Base-by-base conservation (phyloP, 2,329 filamentous ascomycete species). In the Fusarium torulosum region DNA sequence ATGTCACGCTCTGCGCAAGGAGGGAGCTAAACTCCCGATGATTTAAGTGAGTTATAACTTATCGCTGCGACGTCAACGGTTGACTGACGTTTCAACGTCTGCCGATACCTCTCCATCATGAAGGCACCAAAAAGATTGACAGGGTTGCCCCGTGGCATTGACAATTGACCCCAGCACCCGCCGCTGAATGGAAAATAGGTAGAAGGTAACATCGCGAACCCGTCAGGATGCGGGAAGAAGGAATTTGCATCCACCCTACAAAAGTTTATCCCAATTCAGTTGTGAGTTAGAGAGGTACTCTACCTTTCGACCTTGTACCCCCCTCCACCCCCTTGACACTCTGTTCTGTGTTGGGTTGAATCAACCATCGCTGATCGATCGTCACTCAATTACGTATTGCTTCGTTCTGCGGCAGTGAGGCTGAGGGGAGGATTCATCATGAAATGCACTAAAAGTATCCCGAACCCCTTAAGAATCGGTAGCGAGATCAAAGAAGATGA, bases 161-260 rank as follows among this genome's bases (percentile, higher is more conserved):
- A 58, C 43, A 29, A 51, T 35, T 46, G 60, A 58, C 43, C 49
- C 40, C 33, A 50, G 57, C n/a, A 38, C 29, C 42, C 49, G 33
- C 64, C 47, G 64, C 43, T 46, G 64, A 66, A 66, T 57, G 40
- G 46, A 54, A 67, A 46, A 43, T 53, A 56, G 54, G 60, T 42
- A 68, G 59, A 53, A 68, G 64, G 45, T 65, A 52, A 52, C 46
- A 67, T 67, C 42, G 51, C 31, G 46, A 52, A 25, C 60, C 50
- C 50, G 45, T 62, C 53, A 60, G 63, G 49, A 64, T 59, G 54
- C 56, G 62, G 63, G 49, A 59, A 71, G 45, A 57, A 69, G 43
- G 53, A 68, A 71, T 49, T 46, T 55, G 15, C 31, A 63, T 67
- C 37, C 55, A 70, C 62, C 59, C 53, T 45, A 62, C 59, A 57